These are phyloP conservation scores for Dimargaris verticillata DNA, from an alignment of 192 early-diverging fungal genomes.

Conservation along the genomic window DNA sequence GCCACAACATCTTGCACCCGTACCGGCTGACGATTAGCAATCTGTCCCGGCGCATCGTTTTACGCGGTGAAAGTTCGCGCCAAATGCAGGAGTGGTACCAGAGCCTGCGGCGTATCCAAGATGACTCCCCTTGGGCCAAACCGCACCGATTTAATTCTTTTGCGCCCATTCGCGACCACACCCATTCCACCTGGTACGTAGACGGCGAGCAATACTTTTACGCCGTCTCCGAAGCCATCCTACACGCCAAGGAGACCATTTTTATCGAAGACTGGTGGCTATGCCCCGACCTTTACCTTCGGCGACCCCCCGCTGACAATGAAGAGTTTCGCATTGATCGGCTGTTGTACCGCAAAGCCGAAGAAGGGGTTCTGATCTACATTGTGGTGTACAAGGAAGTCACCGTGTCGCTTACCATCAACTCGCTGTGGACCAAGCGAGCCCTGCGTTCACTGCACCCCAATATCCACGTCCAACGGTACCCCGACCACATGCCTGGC, in stretches of 20 bases:
- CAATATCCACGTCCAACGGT: slow-evolving; percentile 71
- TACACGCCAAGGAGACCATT: slow-evolving; percentile 46
- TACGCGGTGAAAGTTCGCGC: slow-evolving; percentile 45
- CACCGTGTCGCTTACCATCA: slow-evolving; percentile 46
- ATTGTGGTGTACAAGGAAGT: slow-evolving; percentile 75
- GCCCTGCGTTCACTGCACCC: slow-evolving; percentile 47
- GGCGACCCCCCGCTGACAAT: slow-evolving; percentile 53
- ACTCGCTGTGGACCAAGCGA: slow-evolving; percentile 55
- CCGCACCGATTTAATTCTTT: slow-evolving; percentile 53
- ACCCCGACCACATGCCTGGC: slow-evolving; percentile 60
- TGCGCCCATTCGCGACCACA: slow-evolving; percentile 49
- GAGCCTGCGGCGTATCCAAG: slow-evolving; percentile 36
- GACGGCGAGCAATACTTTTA: slow-evolving; percentile 65
- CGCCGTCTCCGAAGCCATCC: slow-evolving; percentile 54
- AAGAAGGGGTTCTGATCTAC: slow-evolving; percentile 69
- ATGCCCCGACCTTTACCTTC: slow-evolving; percentile 72
- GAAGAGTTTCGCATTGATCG: slow-evolving; percentile 64
- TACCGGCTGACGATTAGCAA: slow-evolving; percentile 45
- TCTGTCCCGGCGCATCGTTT: slow-evolving; percentile 41
- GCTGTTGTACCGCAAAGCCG: slow-evolving; percentile 60
- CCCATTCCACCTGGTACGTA: slow-evolving; percentile 49
- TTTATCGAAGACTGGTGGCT: slow-evolving; percentile 80
- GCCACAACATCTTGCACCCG: slow-evolving; percentile 33
- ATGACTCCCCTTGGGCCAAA: slow-evolving; percentile 41
- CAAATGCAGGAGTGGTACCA: slow-evolving; percentile 53